Conservation (phyloP, 495 filamentous ascomycete species). For the Penicillium argentinense region DNA sequence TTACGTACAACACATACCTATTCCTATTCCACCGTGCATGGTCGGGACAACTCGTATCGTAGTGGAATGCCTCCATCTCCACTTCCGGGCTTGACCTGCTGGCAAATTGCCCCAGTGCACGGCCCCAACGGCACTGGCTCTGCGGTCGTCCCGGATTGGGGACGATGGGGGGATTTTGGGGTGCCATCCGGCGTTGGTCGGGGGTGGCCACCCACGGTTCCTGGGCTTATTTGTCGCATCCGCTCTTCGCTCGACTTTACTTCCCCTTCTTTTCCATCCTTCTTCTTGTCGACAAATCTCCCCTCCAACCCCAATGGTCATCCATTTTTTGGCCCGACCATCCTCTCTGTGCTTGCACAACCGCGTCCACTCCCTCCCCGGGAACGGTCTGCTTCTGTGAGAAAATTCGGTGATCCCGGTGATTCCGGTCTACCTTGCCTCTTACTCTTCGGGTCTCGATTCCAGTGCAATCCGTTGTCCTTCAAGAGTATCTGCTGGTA, state of each 20-base stretch:
- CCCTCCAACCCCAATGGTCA: constrained; percentile 17
- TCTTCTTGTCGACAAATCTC: neutral
- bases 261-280: constrained; percentile 6
- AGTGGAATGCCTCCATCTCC: no score
- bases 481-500: neutral
- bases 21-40: no score
- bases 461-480: no score
- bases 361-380: constrained; percentile 35
- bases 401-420: neutral
- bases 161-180: neutral
- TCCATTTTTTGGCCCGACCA: constrained; percentile 3
- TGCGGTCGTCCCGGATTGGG: no score
- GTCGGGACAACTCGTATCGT: no score
- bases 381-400: constrained; percentile 38
- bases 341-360: constrained; percentile 39
- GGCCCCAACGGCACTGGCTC: no score
- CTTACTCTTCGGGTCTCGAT: no score
- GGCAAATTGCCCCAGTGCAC: no score
- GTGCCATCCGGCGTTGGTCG: no score
- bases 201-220: constrained; percentile 19
- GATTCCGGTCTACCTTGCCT: no score
- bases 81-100: no score
- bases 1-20: no score
- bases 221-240: constrained; percentile 15
- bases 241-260: constrained; percentile 4